Evolutionary conservation across 2,329 filamentous ascomycete genomes (phyloP), one percentile per base, ranked within the genome.

Genomic region (Kalmusia sp.): DNA sequence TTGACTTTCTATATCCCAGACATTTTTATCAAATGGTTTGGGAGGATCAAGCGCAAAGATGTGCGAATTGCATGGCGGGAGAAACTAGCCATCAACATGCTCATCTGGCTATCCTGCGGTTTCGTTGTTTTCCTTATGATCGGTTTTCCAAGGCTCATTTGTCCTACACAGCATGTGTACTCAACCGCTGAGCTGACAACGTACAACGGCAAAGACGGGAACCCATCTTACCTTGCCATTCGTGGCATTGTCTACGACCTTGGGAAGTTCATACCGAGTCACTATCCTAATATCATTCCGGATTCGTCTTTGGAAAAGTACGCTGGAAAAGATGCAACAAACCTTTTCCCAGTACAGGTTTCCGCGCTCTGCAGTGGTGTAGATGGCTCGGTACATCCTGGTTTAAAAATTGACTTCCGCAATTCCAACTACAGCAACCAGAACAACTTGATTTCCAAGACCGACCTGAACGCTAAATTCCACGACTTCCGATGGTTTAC

Each of bases 71-170:
- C 95, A 0, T 99, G 95, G 95, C 85, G 95, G 70, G 95, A 99
- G 75, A 99, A 99, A 81, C 74, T 99, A 54, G 93, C 95, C 49
- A 99, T 99, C 82, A 99, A 99, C 80, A 82, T 99, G 73, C 84
- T 98, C 69, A 99, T 99, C 71, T 99, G 96, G 95, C 79, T 93
- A 52, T 85, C 84, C 71, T 98, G 93, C 77, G 79, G 78, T 14
- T 76, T 90, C 43, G 87, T 91, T 24, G 84, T 89, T 51, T 99
- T 99, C 80, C 90, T 99, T 81, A 92, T 98, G 77, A 74, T 98
- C 55, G 83, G 87, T 50, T 96, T 99, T 70, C 96, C 96, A 1
- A 79, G 82, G 62, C 77, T 98, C 59, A 92, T 99, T 67, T 99
- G 95, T 75, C 95, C 95, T 0, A 93, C 82, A 17, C 95, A 99